Percentiles rank a stretch among this genome's conserved stretches.
Conservation (phyloP, 257 asterid genomes). For the Solanum okadae region DNA sequence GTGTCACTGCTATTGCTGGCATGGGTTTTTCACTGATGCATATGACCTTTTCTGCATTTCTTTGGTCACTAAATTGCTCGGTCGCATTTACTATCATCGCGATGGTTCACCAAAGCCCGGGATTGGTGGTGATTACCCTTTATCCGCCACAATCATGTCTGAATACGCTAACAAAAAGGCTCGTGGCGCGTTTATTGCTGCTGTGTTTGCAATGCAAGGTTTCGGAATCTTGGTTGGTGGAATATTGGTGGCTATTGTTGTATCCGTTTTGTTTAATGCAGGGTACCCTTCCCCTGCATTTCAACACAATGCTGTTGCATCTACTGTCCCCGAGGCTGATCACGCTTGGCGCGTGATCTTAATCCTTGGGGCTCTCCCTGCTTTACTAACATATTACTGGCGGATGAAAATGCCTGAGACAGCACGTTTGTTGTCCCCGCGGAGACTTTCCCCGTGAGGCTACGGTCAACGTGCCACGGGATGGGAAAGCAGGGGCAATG, state of each 20-base stretch:
- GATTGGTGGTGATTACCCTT: constrained; percentile 4
- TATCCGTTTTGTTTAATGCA: background rate
- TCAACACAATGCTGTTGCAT: background rate
- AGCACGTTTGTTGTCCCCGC: constrained; percentile 36
- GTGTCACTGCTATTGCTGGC: constrained; percentile 1
- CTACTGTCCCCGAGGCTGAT: background rate
- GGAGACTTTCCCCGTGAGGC: background rate
- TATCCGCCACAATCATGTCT: background rate
- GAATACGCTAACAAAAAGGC: constrained; percentile 2
- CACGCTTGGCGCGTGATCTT: background rate
- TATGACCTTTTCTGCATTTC: constrained; percentile 7
- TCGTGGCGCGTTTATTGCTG: background rate
- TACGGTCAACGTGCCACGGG: constrained; percentile 39
- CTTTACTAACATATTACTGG: background rate
- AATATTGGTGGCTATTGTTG: background rate
- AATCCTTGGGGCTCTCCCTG: background rate
- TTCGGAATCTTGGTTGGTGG: constrained; percentile 11
- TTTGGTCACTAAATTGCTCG: background rate
- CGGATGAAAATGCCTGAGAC: constrained; percentile 11
- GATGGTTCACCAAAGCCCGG: background rate
- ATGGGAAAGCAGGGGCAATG: constrained; percentile 40
- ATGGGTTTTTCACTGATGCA: constrained; percentile 11
- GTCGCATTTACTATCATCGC: background rate
- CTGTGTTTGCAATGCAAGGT: constrained; percentile 8
- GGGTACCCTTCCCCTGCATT: background rate